Evolutionary conservation across 2,329 filamentous ascomycete species (phyloP).

Genomic region (Stagonosporopsis cucurbitacearum): DNA sequence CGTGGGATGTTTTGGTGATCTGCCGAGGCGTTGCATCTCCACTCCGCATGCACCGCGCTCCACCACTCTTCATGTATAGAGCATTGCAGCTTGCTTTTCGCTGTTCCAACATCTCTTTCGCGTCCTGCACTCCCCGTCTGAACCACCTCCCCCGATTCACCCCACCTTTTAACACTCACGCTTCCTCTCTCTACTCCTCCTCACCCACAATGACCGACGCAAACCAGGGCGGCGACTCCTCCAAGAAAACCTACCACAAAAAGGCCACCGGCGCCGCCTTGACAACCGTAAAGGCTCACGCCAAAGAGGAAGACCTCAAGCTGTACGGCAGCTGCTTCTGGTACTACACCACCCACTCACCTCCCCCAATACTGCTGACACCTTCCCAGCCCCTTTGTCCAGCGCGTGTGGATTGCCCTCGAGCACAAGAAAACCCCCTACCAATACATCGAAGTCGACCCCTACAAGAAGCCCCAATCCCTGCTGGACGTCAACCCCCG

Average conservation of each 20-base stretch:
- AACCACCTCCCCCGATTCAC: background rate
- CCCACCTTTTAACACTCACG: background rate
- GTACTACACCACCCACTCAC: constrained; percentile 54
- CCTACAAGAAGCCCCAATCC: constrained; percentile 73
- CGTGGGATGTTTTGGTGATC: constrained; percentile 14
- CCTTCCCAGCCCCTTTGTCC: constrained; percentile 74
- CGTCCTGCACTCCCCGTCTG: background rate
- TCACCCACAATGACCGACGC: constrained; percentile 55
- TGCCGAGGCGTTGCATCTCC: constrained; percentile 10
- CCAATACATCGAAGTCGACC: constrained; percentile 86
- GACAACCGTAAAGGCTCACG: constrained; percentile 71
- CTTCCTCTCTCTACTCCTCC: background rate
- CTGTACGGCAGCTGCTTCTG: constrained; percentile 86
- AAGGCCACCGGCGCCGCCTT: constrained; percentile 75
- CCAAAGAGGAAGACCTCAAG: constrained; percentile 74
- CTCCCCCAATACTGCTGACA: background rate
- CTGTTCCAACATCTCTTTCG: background rate
- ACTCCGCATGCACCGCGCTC: constrained; percentile 1
- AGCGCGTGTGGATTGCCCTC: constrained; percentile 87
- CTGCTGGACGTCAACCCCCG: constrained; percentile 78
- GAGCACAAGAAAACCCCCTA: constrained; percentile 80
- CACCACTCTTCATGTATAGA: constrained; percentile 17
- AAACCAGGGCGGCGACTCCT: constrained; percentile 56
- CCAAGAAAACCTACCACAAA: constrained; percentile 71
- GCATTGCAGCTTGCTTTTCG: background rate